Evolutionary conservation across 495 filamentous ascomycete species (phyloP), one percentile per base, ranked within the genome.

Genomic region (Neurospora sp.): DNA sequence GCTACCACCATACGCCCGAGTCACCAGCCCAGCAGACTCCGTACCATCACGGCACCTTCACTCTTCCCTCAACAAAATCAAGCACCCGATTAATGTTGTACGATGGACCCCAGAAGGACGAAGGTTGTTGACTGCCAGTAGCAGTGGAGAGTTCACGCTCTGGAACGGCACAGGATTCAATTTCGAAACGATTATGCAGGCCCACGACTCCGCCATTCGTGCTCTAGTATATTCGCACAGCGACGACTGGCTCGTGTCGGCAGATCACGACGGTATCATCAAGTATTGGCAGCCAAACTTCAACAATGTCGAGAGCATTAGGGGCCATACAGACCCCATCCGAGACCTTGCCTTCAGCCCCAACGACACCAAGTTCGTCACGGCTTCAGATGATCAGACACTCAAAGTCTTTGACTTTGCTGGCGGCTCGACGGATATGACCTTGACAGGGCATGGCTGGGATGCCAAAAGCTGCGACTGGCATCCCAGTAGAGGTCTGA

Each of bases 211-310:
- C 48, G 94, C 94, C 71, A 95, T 99, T 75, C 92, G 96, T 72
- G 92, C 92, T 27, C 85, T 95, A 69, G 87, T 86, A 69, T 99
- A 97, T 85, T 95, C 95, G 8, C 94, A 98, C 83, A 95, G 90
- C 77, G 93, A 96, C 78, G 96, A 98, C 80, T 98, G 94, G 94
- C 88, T 99, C 4, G 87, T 99, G 27, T 99, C 96, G 14, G 94
- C 94, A 48, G 96, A 97, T 81, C 94, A 98, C 78, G 93, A 94
- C 77, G 96, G 96, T 44, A 87, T 95, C 75, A 90, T 99, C 81
- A 99, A 98, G 82, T 98, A 98, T 83, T 99, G 95, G 95, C 94
- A 97, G 78, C 93, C 96, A 3, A 99, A 98, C 81, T 98, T 99
- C 85, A 98, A 99, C 86, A 98, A 98, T 78, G 93, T 98, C 73